Evolutionary conservation across 1,284 basidiomycete genomes (phyloP).

Genomic region (Puccinia brachypodii): DNA sequence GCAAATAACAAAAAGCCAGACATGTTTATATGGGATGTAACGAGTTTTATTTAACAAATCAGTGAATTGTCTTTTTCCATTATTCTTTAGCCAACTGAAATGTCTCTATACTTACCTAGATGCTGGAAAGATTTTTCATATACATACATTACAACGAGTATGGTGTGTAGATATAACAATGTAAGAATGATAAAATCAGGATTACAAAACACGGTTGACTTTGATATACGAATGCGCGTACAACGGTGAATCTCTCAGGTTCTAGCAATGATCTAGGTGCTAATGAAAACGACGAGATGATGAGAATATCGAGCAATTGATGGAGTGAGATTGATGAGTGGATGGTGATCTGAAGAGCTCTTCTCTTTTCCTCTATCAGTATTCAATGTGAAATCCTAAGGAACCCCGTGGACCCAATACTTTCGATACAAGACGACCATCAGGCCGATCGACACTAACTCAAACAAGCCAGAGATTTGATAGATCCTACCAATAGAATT

Average conservation of each 20-base stretch:
- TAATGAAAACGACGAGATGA: not conserved
- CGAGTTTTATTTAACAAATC: no score
- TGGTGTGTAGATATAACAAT: no score
- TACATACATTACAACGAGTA: no score
- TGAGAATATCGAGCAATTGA: not conserved
- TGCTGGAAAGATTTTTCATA: no score
- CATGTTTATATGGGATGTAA: no score
- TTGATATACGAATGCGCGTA: not conserved
- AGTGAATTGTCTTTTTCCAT: no score
- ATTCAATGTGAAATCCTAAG: not conserved
- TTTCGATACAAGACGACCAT: conserved; percentile 18
- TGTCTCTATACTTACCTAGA: no score
- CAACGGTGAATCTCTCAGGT: not conserved
- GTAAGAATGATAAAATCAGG: no score
- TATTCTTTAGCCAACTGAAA: no score
- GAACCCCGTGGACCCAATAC: not conserved
- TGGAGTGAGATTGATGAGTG: not conserved
- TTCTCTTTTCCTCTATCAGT: not conserved
- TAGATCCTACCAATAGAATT: conserved; percentile 11
- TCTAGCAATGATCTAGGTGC: not conserved
- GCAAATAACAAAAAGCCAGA: no score
- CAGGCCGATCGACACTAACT: not conserved
- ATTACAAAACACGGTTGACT: not conserved
- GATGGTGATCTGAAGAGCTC: not conserved
- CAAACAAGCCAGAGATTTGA: not conserved